Evolutionary conservation across 139 green algal species (phyloP).

Genomic region (Coccomyxa sp.): DNA sequence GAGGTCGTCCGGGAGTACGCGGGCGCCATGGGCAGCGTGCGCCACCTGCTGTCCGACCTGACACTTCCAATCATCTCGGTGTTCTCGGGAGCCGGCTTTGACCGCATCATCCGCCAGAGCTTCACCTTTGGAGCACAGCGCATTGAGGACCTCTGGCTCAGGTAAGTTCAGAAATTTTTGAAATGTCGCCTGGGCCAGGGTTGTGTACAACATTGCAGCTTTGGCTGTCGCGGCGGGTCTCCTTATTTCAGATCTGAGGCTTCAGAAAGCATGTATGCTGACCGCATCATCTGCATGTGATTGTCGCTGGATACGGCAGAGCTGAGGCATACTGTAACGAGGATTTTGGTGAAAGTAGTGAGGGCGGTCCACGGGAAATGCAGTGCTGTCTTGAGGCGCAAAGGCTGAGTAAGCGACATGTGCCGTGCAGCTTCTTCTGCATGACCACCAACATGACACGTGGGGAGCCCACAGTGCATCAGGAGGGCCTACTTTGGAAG

Average conservation of each 20-base stretch:
- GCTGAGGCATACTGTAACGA: too few relatives aligned
- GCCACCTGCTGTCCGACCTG: constrained; percentile 65
- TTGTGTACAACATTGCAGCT: too few relatives aligned
- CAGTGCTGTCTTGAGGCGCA: neutral
- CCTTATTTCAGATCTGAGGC: too few relatives aligned
- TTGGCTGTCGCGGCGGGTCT: too few relatives aligned
- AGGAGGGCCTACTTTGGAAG: constrained; percentile 31
- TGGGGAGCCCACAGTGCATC: constrained; percentile 52
- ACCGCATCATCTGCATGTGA: too few relatives aligned
- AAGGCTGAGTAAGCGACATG: neutral
- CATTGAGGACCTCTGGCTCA: constrained; percentile 83
- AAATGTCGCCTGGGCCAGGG: too few relatives aligned
- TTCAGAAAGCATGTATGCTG: too few relatives aligned
- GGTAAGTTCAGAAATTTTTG: constrained; percentile 8
- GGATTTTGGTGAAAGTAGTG: too few relatives aligned
- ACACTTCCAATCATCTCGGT: constrained; percentile 70
- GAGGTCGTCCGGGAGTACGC: constrained; percentile 48
- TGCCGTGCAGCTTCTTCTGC: constrained; percentile 60
- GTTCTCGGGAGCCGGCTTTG: constrained; percentile 61
- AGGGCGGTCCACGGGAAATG: neutral
- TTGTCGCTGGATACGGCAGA: too few relatives aligned
- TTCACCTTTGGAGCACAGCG: constrained; percentile 26
- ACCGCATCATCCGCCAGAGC: constrained; percentile 36
- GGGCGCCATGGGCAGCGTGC: constrained; percentile 47
- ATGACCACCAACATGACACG: constrained; percentile 66